Evolutionary conservation across 192 early-diverging fungal genomes (phyloP).

Genomic region (Coemansia sp.): DNA sequence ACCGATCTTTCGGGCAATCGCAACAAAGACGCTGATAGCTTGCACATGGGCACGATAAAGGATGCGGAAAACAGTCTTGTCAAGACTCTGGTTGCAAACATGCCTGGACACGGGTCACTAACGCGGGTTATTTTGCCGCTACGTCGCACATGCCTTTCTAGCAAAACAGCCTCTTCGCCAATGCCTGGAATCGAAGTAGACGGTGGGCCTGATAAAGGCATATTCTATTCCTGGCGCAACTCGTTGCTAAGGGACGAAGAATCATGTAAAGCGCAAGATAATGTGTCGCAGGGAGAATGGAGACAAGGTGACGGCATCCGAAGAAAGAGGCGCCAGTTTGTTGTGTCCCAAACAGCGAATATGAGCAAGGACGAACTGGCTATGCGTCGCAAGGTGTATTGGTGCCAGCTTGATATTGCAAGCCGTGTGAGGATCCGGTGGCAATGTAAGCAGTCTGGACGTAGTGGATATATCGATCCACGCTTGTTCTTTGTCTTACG

Average conservation of each 20-base stretch:
- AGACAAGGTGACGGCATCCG: background rate
- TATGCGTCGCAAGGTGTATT: conserved; percentile 22
- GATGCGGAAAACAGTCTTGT: background rate
- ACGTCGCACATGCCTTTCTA: conserved; percentile 17
- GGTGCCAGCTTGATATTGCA: conserved; percentile 33
- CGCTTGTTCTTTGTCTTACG: conserved; percentile 18
- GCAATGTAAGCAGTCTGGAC: conserved; percentile 21
- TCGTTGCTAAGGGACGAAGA: background rate
- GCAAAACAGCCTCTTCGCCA: conserved; percentile 3
- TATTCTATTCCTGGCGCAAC: conserved; percentile 44
- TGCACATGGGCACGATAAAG: background rate
- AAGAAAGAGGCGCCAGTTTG: conserved; percentile 34
- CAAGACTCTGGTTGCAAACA: background rate
- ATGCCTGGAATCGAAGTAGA: conserved; percentile 43
- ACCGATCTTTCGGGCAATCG: conserved; percentile 22
- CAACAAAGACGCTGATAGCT: background rate
- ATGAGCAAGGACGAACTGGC: conserved; percentile 10
- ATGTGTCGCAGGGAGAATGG: conserved; percentile 16
- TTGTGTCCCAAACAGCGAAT: conserved; percentile 21
- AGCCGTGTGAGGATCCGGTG: conserved; percentile 36
- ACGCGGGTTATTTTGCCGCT: conserved; percentile 35
- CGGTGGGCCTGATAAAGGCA: conserved; percentile 28
- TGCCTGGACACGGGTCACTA: conserved; percentile 18
- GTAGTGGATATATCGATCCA: conserved; percentile 35
- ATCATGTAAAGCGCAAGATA: background rate